Conservation (phyloP, 176 grass and related monocot species). For the Rhynchospora breviuscula region DNA sequence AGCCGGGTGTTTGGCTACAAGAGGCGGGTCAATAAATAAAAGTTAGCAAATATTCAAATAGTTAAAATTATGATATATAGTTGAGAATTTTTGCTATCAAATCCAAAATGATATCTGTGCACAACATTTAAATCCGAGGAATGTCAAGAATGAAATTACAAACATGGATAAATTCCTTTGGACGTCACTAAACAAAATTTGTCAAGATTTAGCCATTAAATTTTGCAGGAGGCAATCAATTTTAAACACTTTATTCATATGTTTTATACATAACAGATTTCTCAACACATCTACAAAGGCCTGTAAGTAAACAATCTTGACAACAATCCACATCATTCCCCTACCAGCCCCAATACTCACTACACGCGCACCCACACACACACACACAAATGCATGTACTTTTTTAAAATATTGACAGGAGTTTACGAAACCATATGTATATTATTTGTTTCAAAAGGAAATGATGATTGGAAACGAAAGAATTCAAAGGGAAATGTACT, state of each 20-base stretch:
- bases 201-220: neutral
- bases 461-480: neutral
- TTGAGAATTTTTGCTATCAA: neutral
- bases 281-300: too few relatives aligned
- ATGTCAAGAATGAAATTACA: neutral
- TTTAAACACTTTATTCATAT: neutral
- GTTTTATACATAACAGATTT: neutral
- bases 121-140: too few relatives aligned
- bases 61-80: neutral
- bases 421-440: neutral
- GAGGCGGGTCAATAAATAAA: neutral
- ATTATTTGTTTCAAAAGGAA: neutral
- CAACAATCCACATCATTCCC: neutral
- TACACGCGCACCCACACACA: neutral
- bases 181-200: neutral
- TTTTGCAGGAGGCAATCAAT: neutral
- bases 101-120: neutral
- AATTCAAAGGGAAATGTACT: too few relatives aligned
- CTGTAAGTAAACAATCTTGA: neutral
- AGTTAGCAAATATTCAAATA: neutral
- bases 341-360: neutral
- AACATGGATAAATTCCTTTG: neutral
- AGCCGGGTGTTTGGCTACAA: constrained; percentile 79
- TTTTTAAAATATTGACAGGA: neutral
- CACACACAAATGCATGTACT: too few relatives aligned